Conservation (phyloP, 176 grass and related monocot genomes). For the Bolboschoenus planiculmis region DNA sequence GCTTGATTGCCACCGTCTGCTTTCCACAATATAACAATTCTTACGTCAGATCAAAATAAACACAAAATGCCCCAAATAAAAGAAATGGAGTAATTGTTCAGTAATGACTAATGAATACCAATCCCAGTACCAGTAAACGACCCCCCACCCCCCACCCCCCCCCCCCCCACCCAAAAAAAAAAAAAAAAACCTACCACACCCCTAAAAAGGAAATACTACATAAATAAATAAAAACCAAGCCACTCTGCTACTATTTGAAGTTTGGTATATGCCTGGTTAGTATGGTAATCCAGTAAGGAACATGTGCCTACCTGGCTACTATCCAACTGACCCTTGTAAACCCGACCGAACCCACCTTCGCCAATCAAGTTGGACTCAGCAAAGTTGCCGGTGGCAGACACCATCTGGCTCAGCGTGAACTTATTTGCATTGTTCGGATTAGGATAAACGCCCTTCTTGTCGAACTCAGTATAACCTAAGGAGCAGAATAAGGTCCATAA, state of each 20-base stretch:
- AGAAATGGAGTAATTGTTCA: neutral
- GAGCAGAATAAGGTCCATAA: neutral
- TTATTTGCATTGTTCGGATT: conserved; percentile 21
- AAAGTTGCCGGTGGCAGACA: conserved; percentile 28
- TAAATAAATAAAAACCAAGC: too few species aligned
- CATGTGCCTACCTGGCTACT: conserved; percentile 25
- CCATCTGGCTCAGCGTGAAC: conserved; percentile 25
- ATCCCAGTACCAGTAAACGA: neutral
- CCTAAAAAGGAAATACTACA: too few species aligned
- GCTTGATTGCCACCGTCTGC: conserved; percentile 45
- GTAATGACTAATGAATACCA: neutral
- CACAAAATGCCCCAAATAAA: conserved; percentile 2
- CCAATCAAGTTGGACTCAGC: conserved; percentile 29
- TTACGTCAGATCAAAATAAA: neutral
- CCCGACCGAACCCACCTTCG: conserved; percentile 40
- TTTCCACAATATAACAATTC: neutral
- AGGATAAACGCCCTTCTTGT: conserved; percentile 4
- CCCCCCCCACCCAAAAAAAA: neutral
- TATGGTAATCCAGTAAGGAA: neutral
- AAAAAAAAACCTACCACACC: too few species aligned
- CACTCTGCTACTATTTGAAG: neutral
- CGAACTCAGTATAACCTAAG: conserved; percentile 11
- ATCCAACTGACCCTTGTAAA: conserved; percentile 34
- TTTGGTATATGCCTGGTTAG: neutral
- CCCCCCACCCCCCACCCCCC: neutral